A percentile compares a stretch with the other conserved stretches of the same genome.
Conservation (phyloP, 441 rosid genomes). For the Syzygium syzygioides region DNA sequence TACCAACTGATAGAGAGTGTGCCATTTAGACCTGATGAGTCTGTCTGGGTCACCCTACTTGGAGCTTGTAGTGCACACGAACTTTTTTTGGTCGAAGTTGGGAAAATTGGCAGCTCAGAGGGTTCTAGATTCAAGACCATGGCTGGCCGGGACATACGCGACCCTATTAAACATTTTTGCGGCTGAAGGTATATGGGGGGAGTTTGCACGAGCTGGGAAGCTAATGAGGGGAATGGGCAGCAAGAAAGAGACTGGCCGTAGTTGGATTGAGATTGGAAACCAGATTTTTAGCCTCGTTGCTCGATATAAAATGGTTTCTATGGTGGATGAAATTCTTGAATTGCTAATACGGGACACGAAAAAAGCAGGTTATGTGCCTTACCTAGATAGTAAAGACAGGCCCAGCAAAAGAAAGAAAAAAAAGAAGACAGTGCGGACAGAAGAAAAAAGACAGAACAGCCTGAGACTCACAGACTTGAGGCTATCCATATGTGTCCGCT, state of each 20-base stretch:
- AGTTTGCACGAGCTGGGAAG: slow-evolving; percentile 57
- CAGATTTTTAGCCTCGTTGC: slow-evolving; percentile 52
- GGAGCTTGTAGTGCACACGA: slow-evolving; percentile 68
- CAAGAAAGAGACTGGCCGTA: slow-evolving; percentile 74
- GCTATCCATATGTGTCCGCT: background rate
- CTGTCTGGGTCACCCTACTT: slow-evolving; percentile 70
- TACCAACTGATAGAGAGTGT: slow-evolving; percentile 49
- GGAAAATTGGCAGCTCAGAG: slow-evolving; percentile 61
- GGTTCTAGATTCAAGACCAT: slow-evolving; percentile 48
- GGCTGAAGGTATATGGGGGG: slow-evolving; percentile 67
- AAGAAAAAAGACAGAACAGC: background rate
- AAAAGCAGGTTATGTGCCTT: slow-evolving; percentile 45
- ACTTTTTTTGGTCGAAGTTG: slow-evolving; percentile 20
- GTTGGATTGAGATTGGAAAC: slow-evolving; percentile 68
- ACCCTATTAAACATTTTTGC: slow-evolving; percentile 68
- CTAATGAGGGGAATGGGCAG: slow-evolving; percentile 43
- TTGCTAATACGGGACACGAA: slow-evolving; percentile 41
- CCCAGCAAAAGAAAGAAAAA: background rate
- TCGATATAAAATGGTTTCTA: slow-evolving; percentile 35
- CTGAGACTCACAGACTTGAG: background rate
- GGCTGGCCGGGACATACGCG: slow-evolving; percentile 49
- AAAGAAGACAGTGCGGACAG: background rate
- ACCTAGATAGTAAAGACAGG: slow-evolving; percentile 14
- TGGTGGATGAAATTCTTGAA: slow-evolving; percentile 36
- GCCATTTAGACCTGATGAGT: slow-evolving; percentile 74